Conservation (phyloP, 495 filamentous ascomycete genomes). For the Aspergillus asperescens region DNA sequence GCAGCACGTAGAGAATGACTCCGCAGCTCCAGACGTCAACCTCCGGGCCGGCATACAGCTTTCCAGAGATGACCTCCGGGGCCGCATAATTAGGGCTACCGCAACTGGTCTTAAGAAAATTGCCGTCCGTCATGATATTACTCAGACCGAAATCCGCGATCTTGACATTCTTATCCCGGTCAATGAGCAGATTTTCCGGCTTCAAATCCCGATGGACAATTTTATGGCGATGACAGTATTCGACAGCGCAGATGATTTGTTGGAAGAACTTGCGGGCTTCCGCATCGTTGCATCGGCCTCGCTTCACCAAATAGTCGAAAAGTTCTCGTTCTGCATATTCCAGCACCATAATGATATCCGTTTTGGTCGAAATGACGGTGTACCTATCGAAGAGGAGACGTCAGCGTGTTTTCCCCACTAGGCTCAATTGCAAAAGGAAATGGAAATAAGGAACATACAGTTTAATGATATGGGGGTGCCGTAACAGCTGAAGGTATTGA, state of each 20-base stretch:
- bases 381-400: slow-evolving; percentile 48
- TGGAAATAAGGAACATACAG: slow-evolving; percentile 60
- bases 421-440: not conserved
- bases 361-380: slow-evolving; percentile 89
- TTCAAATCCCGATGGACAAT: slow-evolving; percentile 98
- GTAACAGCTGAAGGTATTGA: slow-evolving; percentile 89
- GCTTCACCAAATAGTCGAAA: slow-evolving; percentile 92
- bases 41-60: slow-evolving; percentile 95
- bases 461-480: slow-evolving; percentile 99
- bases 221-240: slow-evolving; percentile 98
- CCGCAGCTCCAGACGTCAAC: slow-evolving; percentile 99
- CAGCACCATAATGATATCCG: slow-evolving; percentile 97
- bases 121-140: slow-evolving; percentile 99
- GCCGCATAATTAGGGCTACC: slow-evolving; percentile 98
- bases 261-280: slow-evolving; percentile 96
- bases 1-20: slow-evolving; percentile 92
- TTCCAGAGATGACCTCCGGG: slow-evolving; percentile 95
- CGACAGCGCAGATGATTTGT: slow-evolving; percentile 98
- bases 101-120: slow-evolving; percentile 97
- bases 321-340: slow-evolving; percentile 95
- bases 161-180: slow-evolving; percentile 93
- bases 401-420: not conserved
- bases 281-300: slow-evolving; percentile 83
- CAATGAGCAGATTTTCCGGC: slow-evolving; percentile 92
- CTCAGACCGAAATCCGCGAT: slow-evolving; percentile 98